These are phyloP conservation scores for Solanum chilense DNA, from an alignment of 257 asterid genomes.

Conservation along the genomic window DNA sequence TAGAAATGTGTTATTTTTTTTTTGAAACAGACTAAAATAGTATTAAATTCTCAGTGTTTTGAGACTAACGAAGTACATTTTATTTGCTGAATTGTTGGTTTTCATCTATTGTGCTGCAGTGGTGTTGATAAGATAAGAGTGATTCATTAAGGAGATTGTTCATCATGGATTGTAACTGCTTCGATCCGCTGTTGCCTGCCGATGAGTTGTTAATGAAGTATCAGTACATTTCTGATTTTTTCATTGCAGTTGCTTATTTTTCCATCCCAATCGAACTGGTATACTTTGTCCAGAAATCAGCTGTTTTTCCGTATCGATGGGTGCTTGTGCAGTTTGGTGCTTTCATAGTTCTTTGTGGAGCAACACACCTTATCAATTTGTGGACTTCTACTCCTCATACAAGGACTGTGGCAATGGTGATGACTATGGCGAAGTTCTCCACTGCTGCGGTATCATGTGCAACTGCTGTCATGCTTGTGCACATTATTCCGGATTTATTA, in stretches of 20 bases:
- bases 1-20: background rate
- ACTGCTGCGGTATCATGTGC: slow-evolving; percentile 96
- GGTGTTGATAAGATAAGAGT: background rate
- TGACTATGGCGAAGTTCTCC: slow-evolving; percentile 69
- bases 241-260: slow-evolving; percentile 96
- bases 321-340: slow-evolving; percentile 99
- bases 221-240: slow-evolving; percentile 93
- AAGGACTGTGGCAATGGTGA: slow-evolving; percentile 79
- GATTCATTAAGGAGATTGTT: background rate
- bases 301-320: slow-evolving; percentile 95
- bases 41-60: background rate
- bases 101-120: slow-evolving; percentile 14
- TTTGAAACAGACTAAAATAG: background rate
- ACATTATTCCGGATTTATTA: slow-evolving; percentile 85
- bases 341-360: slow-evolving; percentile 95
- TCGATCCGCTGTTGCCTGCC: slow-evolving; percentile 88
- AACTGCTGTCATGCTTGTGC: slow-evolving; percentile 94
- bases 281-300: slow-evolving; percentile 93
- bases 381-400: slow-evolving; percentile 87
- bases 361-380: slow-evolving; percentile 82
- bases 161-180: slow-evolving; percentile 79
- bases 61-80: background rate
- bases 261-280: slow-evolving; percentile 92
- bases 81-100: background rate
- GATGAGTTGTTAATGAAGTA: slow-evolving; percentile 92